Evolutionary conservation across 306 rosid species (phyloP).

Genomic region (Pachyrhizus erosus): DNA sequence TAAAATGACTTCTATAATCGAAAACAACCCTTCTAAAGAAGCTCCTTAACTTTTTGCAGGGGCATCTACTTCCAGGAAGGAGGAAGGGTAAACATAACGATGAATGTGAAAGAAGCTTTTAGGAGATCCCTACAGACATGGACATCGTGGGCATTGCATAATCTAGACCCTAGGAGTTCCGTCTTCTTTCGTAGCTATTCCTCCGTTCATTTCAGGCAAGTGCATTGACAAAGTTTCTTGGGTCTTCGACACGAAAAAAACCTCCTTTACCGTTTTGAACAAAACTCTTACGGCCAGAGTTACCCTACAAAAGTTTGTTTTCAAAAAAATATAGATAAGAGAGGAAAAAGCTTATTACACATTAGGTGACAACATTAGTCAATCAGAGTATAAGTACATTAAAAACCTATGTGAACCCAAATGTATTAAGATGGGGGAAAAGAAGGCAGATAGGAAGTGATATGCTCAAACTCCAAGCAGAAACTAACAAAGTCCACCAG

Average conservation of each 20-base stretch:
- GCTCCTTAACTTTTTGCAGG: conserved; percentile 50
- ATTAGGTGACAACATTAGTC: neutral
- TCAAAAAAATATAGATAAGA: neutral
- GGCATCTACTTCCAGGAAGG: conserved; percentile 81
- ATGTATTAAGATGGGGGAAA: neutral
- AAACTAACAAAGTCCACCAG: neutral
- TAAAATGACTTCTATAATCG: neutral
- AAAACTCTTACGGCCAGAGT: neutral
- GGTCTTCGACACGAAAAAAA: neutral
- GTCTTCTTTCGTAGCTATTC: conserved; percentile 86
- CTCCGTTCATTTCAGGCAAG: conserved; percentile 85
- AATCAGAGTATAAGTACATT: neutral
- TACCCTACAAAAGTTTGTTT: neutral
- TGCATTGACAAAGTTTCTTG: neutral
- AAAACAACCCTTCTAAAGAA: neutral
- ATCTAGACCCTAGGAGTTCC: conserved; percentile 58
- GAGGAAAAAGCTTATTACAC: neutral
- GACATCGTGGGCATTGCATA: conserved; percentile 73
- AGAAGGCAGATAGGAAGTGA: neutral
- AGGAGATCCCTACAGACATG: conserved; percentile 71
- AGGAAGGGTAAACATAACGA: conserved; percentile 58
- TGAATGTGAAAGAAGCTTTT: conserved; percentile 78
- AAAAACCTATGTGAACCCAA: neutral
- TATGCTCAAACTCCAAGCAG: neutral
- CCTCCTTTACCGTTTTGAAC: too few relatives aligned